Evolutionary conservation across 352 stramenopile genomes (phyloP).

Genomic region (Peronospora destructor): DNA sequence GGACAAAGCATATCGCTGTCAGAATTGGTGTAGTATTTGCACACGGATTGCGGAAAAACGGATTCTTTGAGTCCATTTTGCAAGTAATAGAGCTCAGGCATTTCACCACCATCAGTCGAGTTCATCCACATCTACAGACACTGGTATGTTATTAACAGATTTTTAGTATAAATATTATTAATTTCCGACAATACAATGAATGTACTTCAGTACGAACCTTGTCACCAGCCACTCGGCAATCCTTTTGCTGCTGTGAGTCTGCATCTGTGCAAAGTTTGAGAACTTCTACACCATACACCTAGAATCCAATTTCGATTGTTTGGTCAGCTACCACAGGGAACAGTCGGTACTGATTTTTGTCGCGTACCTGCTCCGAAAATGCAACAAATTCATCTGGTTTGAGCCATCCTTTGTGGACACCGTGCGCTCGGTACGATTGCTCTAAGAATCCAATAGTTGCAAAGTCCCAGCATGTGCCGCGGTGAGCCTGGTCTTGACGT

Average conservation of each 20-base stretch:
- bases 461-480: conserved; percentile 81
- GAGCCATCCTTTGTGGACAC: conserved; percentile 61
- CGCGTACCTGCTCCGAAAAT: conserved; percentile 68
- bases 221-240: conserved; percentile 62
- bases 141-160: neutral
- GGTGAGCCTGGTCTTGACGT: conserved; percentile 63
- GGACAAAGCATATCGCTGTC: conserved; percentile 66
- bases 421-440: conserved; percentile 69
- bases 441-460: conserved; percentile 72
- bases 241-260: conserved; percentile 60
- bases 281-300: conserved; percentile 68
- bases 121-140: conserved; percentile 62
- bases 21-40: conserved; percentile 54
- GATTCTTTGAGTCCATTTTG: conserved; percentile 67
- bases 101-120: conserved; percentile 71
- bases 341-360: neutral
- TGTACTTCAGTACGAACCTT: conserved; percentile 18
- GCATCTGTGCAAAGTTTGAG: conserved; percentile 59
- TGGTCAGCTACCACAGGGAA: neutral
- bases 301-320: conserved; percentile 1
- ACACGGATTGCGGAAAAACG: conserved; percentile 61
- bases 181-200: neutral
- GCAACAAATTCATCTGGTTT: conserved; percentile 62
- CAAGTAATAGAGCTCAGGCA: conserved; percentile 70
- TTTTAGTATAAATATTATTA: too few relatives aligned